These are phyloP conservation scores for Vachellia collinsii DNA, from an alignment of 306 rosid genomes.

Conservation along the genomic window DNA sequence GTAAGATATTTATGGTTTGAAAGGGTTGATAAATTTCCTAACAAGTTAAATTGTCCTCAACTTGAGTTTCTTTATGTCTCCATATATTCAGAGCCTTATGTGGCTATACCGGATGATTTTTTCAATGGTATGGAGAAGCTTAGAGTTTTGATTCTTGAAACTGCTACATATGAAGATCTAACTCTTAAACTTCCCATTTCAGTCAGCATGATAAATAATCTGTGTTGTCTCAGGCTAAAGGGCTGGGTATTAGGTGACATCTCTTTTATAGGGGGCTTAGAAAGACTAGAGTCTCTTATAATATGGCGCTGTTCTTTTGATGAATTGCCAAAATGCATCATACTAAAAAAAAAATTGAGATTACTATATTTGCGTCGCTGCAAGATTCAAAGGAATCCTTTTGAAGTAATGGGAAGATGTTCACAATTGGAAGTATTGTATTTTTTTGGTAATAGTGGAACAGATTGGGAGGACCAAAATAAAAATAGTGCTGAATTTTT, in stretches of 20 bases:
- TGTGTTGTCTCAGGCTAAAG: neutral
- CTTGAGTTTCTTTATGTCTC: neutral
- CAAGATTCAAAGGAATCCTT: neutral
- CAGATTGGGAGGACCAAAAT: too few species aligned
- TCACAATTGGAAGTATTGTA: neutral
- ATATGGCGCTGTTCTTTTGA: neutral
- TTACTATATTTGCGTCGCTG: neutral
- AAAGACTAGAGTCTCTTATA: neutral
- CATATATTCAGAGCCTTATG: neutral
- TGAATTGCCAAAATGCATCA: neutral
- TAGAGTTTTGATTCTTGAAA: neutral
- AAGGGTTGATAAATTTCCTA: neutral
- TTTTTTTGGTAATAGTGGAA: neutral
- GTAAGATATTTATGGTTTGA: neutral
- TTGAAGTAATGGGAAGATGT: neutral
- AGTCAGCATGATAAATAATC: neutral
- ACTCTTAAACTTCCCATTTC: neutral
- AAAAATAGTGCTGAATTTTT: neutral
- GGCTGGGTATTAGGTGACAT: neutral
- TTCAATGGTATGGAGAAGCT: neutral
- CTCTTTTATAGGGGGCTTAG: neutral
- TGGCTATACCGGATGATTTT: neutral
- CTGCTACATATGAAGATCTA: neutral
- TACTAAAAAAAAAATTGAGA: neutral
- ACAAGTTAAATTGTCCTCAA: neutral